These are phyloP conservation scores for Scleromitrula shiraiana DNA, from an alignment of 2,329 filamentous ascomycete genomes.

Conservation along the genomic window DNA sequence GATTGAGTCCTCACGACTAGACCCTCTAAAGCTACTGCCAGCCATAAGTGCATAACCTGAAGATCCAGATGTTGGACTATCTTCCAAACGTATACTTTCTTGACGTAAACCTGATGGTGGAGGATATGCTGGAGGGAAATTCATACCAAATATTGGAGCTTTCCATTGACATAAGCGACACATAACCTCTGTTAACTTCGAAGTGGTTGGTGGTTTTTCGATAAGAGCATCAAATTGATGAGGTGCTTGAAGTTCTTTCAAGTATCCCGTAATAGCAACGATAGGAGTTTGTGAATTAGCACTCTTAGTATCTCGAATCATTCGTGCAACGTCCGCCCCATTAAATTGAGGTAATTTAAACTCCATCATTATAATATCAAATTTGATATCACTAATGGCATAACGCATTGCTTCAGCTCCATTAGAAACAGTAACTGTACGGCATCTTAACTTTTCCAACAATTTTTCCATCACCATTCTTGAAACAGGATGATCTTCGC, in stretches of 20 bases:
- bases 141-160: slow-evolving; percentile 49
- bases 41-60: slow-evolving; percentile 67
- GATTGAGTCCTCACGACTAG: slow-evolving; percentile 82
- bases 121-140: slow-evolving; percentile 45
- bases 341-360: slow-evolving; percentile 93
- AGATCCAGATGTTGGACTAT: slow-evolving; percentile 64
- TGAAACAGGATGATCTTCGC: slow-evolving; percentile 95
- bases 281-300: slow-evolving; percentile 91
- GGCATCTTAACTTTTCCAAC: slow-evolving; percentile 87
- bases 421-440: slow-evolving; percentile 84
- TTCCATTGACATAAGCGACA: slow-evolving; percentile 91
- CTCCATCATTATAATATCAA: slow-evolving; percentile 97
- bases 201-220: slow-evolving; percentile 91
- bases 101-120: slow-evolving; percentile 59
- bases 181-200: slow-evolving; percentile 83
- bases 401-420: slow-evolving; percentile 89
- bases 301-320: slow-evolving; percentile 96
- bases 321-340: slow-evolving; percentile 88
- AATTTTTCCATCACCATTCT: slow-evolving; percentile 98
- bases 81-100: slow-evolving; percentile 56
- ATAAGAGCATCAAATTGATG: slow-evolving; percentile 95
- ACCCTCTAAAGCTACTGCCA: slow-evolving; percentile 69
- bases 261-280: slow-evolving; percentile 90
- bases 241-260: slow-evolving; percentile 92
- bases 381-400: slow-evolving; percentile 94